Conservation (phyloP, 2,329 filamentous ascomycete species). For the Penicillium fuscoglaucum region DNA sequence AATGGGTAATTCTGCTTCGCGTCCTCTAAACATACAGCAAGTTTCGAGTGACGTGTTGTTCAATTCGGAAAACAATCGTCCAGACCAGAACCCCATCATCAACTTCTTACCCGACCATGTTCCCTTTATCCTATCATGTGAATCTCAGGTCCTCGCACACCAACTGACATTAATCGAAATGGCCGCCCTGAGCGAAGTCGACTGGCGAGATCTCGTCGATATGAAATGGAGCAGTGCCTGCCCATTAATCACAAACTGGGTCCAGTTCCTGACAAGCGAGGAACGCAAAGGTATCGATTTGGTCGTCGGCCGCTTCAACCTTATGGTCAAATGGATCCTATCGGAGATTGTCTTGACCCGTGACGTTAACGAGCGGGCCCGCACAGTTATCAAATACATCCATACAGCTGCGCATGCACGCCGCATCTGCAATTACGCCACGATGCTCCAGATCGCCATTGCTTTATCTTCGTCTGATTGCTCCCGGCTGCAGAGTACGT, state of each 20-base stretch:
- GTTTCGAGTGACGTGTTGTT: constrained; percentile 37
- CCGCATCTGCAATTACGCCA: constrained; percentile 63
- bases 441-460: constrained; percentile 65
- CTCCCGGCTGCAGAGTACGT: constrained; percentile 58
- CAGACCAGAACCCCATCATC: constrained; percentile 12
- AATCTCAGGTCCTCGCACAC: constrained; percentile 61
- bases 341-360: constrained; percentile 63
- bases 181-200: constrained; percentile 64
- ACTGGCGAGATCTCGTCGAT: constrained; percentile 66
- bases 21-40: constrained; percentile 29
- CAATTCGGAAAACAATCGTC: constrained; percentile 33
- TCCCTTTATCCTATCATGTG: constrained; percentile 64
- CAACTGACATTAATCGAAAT: constrained; percentile 67
- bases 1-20: constrained; percentile 16
- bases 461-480: constrained; percentile 62
- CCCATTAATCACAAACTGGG: constrained; percentile 58
- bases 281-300: constrained; percentile 62
- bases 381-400: constrained; percentile 62
- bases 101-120: constrained; percentile 48
- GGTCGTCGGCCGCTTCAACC: constrained; percentile 65
- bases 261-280: constrained; percentile 58
- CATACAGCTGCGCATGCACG: constrained; percentile 62
- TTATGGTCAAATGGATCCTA: constrained; percentile 66
- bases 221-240: constrained; percentile 62
- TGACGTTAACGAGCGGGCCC: constrained; percentile 58